phyloP scores from a whole-genome alignment of 2,329 filamentous ascomycete genomes.

The Ascochyta rabiei region DNA sequence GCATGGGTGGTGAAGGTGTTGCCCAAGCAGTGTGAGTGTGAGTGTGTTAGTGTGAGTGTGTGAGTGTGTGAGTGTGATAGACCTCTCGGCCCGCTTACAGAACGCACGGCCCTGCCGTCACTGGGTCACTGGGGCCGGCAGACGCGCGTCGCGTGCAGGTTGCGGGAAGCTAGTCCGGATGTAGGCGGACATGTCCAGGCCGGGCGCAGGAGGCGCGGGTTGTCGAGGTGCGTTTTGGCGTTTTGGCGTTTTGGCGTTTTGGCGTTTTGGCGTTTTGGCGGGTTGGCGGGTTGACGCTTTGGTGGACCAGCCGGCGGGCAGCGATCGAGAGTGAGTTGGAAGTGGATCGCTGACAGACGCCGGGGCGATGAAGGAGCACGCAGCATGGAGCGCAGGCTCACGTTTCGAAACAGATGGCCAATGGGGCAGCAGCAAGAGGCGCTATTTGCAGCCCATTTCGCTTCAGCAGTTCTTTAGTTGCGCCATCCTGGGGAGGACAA shows the following conservation, averaged over 20 bases:
- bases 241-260: no score
- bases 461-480: background rate
- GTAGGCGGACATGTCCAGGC: background rate
- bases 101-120: background rate
- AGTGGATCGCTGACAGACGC: slow-evolving; percentile 2
- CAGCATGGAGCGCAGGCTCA: slow-evolving; percentile 5
- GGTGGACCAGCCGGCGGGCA: slow-evolving; percentile 1
- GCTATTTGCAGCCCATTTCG: slow-evolving; percentile 13
- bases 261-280: no score
- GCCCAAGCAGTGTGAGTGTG: background rate
- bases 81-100: background rate
- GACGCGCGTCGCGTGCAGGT: slow-evolving; percentile 5
- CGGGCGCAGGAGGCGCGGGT: no score
- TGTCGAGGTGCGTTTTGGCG: no score
- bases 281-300: no score
- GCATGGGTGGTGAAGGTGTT: background rate
- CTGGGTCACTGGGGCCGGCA: no score
- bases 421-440: slow-evolving; percentile 10
- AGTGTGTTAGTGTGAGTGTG: no score
- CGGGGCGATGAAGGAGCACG: slow-evolving; percentile 5
- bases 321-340: background rate
- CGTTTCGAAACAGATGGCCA: slow-evolving; percentile 23
- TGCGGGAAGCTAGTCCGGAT: background rate
- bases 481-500: background rate
- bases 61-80: no score